These are phyloP conservation scores for Chenopodium album DNA, from an alignment of 148 eudicot species.

Conservation along the genomic window DNA sequence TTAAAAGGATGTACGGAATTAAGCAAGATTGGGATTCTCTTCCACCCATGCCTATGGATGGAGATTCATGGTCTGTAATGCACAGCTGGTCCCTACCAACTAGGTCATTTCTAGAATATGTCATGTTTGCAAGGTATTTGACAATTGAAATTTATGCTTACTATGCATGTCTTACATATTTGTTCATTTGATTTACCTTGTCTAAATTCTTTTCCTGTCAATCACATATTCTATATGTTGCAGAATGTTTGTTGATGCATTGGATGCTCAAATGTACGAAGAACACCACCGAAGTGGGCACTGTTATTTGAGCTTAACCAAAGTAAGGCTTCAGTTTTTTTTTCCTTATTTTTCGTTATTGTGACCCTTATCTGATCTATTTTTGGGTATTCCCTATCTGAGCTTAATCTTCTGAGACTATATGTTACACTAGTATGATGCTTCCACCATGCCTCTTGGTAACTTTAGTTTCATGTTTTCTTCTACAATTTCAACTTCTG, in stretches of 20 bases:
- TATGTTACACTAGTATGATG: neutral
- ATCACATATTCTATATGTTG: slow-evolving; percentile 13
- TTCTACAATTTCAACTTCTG: neutral
- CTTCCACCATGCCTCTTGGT: neutral
- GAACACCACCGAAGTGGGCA: slow-evolving; percentile 62
- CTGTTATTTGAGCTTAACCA: slow-evolving; percentile 69
- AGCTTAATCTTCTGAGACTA: slow-evolving; percentile 39
- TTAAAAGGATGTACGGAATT: slow-evolving; percentile 73
- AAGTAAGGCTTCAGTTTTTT: slow-evolving; percentile 39
- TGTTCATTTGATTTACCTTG: neutral
- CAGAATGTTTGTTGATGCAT: slow-evolving; percentile 88
- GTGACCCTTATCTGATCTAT: neutral
- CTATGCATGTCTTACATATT: neutral
- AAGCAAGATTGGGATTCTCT: slow-evolving; percentile 43
- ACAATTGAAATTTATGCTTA: neutral
- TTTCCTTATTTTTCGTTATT: neutral
- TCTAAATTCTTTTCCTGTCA: neutral
- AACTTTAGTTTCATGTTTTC: neutral
- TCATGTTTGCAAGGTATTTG: slow-evolving; percentile 84
- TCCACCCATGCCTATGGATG: slow-evolving; percentile 81
- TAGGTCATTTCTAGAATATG: slow-evolving; percentile 79
- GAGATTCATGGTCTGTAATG: slow-evolving; percentile 89
- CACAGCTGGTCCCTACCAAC: slow-evolving; percentile 94
- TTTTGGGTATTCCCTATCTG: slow-evolving; percentile 32
- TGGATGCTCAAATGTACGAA: slow-evolving; percentile 67